Base-by-base conservation (phyloP, 2,329 filamentous ascomycete species). In the Trichothecium roseum region DNA sequence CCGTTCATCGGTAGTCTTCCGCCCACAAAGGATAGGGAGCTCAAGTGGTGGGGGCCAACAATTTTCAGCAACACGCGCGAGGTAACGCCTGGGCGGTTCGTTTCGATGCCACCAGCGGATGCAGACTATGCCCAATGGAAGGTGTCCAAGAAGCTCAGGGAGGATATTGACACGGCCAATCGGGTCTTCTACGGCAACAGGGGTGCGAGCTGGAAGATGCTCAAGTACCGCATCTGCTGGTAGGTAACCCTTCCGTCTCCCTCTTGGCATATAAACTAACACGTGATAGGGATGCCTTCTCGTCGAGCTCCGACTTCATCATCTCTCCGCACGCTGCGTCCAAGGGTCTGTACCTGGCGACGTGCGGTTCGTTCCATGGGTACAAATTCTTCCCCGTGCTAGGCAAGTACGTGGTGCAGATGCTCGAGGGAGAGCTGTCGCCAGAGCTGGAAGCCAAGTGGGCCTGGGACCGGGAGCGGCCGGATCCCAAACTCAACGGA, bases 371-470 rank as follows among this genome's bases (percentile, higher is more conserved):
- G 1, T 79, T 81, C 45, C 78, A 83, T 52, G 70, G 73, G 13
- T 81, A 68, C 62, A 81, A 82, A 53, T 81, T 83, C 53, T 66
- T 82, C 38, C 78, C 78, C 0, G 67, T 72, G 3, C 66, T 80
- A 18, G 77, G 78, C 4, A 71, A 69, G 43, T 81, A 81, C 44
- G 62, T 78, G 18, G 50, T 66, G n/a, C 65, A 73, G 45, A 70
- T 70, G 75, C 54, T 64, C 18, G 67, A 66, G 44, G 66, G 54
- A 10, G 42, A 52, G 12, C 50, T 76, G 14, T 51, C 57, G 6
- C 44, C 60, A 0, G 63, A 66, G 35, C 46, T 74, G 39, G 46
- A 47, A 32, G 45, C 54, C 34, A 66, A 64, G 44, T 75, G 72
- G 71, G 68, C 68, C 4, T 75, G 71, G 71, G 73, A 81, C 50